Evolutionary conservation across 2,329 filamentous ascomycete genomes (phyloP), one percentile per base, ranked within the genome.

Genomic region (Arthrobotrys pseudoclavata): DNA sequence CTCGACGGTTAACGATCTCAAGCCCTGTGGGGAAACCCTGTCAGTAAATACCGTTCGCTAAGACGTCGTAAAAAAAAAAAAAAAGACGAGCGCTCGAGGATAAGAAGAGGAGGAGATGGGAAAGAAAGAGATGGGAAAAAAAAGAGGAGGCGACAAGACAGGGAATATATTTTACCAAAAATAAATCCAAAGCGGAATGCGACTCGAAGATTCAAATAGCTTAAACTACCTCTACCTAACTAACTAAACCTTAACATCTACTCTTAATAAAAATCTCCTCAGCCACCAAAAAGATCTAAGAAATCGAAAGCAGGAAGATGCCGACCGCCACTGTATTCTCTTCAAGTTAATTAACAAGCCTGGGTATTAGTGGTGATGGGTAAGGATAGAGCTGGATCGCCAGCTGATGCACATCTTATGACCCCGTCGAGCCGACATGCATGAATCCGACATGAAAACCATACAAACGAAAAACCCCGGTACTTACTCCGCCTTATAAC

Each of bases 321-420:
- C 42, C 55, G 55, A 40, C 34, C 34, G 37, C 37, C 31, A 62
- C 57, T 26, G 18, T 45, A 13, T 37, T 20, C 7, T 34, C 31
- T 10, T 34, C 31, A 40, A 40, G 37, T n/a, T 40, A 15, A 12
- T 40, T 40, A 1, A 13, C 13, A 40, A 40, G 15, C n/a, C n/a
- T n/a, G 13, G 15, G 12, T 3, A 9, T 12, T 12, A 15, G 12
- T n/a, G 37, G 15, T 40, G 13, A 40, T 40, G 37, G 29, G 37
- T 40, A 40, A 40, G 47, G 20, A 66, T 66, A 40, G 42, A 13
- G 18, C 18, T 55, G 18, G 62, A 53, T 40, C 47, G 31, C 57
- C 68, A 63, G 68, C 55, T 70, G 68, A 70, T 57, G 47, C 57
- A 45, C 57, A 70, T 55, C 68, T 57, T 53, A 60, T 70, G 68